A percentile compares a stretch with the other conserved stretches of the same genome.
Evolutionary conservation across 129 eudicot species (phyloP).

Genomic region (Erigeron canadensis): DNA sequence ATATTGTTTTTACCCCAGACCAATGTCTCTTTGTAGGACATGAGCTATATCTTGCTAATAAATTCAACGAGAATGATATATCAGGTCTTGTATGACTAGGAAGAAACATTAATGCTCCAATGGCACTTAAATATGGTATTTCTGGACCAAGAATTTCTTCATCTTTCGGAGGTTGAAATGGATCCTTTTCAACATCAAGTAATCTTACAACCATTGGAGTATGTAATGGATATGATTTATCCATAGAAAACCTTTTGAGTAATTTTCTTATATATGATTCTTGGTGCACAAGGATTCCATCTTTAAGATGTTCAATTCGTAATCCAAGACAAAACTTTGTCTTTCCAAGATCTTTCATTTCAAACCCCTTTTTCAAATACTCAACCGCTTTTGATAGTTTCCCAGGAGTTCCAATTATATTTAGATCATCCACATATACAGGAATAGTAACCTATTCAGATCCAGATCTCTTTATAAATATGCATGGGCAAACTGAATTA

Average conservation of each 20-base stretch:
- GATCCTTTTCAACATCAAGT: too few relatives aligned
- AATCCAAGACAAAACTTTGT: neutral
- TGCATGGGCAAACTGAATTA: neutral
- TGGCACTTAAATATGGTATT: too few relatives aligned
- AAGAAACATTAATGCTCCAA: too few relatives aligned
- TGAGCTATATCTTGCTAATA: too few relatives aligned
- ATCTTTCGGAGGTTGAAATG: too few relatives aligned
- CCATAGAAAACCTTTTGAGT: neutral
- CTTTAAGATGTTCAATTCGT: neutral
- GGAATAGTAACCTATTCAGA: neutral
- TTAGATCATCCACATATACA: neutral
- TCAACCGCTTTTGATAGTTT: neutral
- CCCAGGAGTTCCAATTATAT: neutral
- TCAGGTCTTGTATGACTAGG: too few relatives aligned
- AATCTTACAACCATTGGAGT: too few relatives aligned
- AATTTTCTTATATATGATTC: neutral
- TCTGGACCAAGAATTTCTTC: too few relatives aligned
- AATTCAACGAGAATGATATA: too few relatives aligned
- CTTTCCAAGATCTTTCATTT: slow-evolving; percentile 4
- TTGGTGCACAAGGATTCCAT: neutral
- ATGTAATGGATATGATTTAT: neutral
- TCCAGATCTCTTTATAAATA: neutral
- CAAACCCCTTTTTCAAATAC: neutral
- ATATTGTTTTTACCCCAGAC: too few relatives aligned
- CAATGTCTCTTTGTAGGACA: too few relatives aligned